Evolutionary conservation across 2,329 filamentous ascomycete species (phyloP).

Genomic region (Fonsecaea nubica): DNA sequence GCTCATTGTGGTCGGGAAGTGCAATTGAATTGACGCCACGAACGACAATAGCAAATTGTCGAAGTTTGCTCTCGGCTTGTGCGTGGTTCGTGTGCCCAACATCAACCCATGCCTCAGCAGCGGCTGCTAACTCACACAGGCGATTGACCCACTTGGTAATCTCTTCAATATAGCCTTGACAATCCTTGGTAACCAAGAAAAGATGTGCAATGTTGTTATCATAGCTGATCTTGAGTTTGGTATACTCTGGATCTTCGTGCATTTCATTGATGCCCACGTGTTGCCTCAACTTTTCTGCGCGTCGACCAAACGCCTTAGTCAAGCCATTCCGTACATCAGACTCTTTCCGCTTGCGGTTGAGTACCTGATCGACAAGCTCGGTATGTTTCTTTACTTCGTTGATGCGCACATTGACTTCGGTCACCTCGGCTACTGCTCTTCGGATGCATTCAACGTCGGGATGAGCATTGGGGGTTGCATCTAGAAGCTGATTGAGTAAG

Average conservation of each 20-base stretch:
- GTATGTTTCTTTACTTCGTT: conserved; percentile 96
- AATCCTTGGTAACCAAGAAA: conserved; percentile 89
- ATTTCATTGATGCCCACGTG: conserved; percentile 69
- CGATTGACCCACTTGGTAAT: conserved; percentile 79
- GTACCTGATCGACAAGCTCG: conserved; percentile 87
- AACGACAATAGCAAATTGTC: conserved; percentile 85
- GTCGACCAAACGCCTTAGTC: conserved; percentile 86
- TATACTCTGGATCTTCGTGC: conserved; percentile 81
- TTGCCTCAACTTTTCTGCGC: conserved; percentile 82
- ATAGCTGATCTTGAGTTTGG: conserved; percentile 82
- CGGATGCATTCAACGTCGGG: conserved; percentile 78
- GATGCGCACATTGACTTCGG: conserved; percentile 70
- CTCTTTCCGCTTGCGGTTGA: conserved; percentile 81
- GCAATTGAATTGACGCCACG: conserved; percentile 83
- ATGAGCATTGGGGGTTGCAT: conserved; percentile 80
- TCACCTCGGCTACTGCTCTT: conserved; percentile 73
- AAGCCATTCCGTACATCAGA: conserved; percentile 84
- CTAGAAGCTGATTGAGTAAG: conserved; percentile 78
- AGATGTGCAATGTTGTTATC: conserved; percentile 90
- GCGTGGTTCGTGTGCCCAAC: conserved; percentile 72
- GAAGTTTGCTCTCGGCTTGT: conserved; percentile 93
- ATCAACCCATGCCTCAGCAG: conserved; percentile 82
- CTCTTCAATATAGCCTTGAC: conserved; percentile 90
- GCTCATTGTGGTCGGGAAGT: conserved; percentile 76
- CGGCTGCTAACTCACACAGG: conserved; percentile 78